Conservation (phyloP, 352 stramenopile species). For the Pythium aquatile region DNA sequence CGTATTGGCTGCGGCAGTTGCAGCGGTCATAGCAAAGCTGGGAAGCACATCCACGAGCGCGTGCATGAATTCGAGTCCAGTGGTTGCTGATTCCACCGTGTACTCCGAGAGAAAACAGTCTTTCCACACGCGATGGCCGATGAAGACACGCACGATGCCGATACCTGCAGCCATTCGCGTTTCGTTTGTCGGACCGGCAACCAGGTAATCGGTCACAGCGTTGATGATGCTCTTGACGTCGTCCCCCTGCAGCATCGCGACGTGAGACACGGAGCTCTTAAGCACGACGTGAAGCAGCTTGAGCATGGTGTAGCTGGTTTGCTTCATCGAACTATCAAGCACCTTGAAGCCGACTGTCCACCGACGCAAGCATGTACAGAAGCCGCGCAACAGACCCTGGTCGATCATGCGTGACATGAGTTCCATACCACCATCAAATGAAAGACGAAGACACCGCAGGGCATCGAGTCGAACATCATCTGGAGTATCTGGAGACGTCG, state of each 20-base stretch:
- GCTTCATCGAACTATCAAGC: slow-evolving; percentile 24
- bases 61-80: slow-evolving; percentile 65
- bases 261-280: slow-evolving; percentile 51
- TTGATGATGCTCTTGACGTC: slow-evolving; percentile 65
- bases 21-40: slow-evolving; percentile 1
- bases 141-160: slow-evolving; percentile 76
- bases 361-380: slow-evolving; percentile 56
- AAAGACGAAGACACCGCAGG: slow-evolving; percentile 71
- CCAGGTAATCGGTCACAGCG: slow-evolving; percentile 70
- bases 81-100: slow-evolving; percentile 56
- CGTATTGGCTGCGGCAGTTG: neutral
- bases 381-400: slow-evolving; percentile 66
- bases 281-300: slow-evolving; percentile 70
- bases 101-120: slow-evolving; percentile 73
- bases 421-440: slow-evolving; percentile 55
- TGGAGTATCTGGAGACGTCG: slow-evolving; percentile 41
- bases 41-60: slow-evolving; percentile 47
- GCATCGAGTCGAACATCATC: slow-evolving; percentile 49
- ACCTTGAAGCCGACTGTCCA: slow-evolving; percentile 38
- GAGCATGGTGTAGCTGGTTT: slow-evolving; percentile 43
- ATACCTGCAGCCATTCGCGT: slow-evolving; percentile 54
- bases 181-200: slow-evolving; percentile 49
- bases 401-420: slow-evolving; percentile 62
- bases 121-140: slow-evolving; percentile 59
- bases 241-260: slow-evolving; percentile 49